Evolutionary conservation across 75 land plant species (phyloP), one percentile per base, ranked within the genome.

Genomic region (Ceratopteris richardii): DNA sequence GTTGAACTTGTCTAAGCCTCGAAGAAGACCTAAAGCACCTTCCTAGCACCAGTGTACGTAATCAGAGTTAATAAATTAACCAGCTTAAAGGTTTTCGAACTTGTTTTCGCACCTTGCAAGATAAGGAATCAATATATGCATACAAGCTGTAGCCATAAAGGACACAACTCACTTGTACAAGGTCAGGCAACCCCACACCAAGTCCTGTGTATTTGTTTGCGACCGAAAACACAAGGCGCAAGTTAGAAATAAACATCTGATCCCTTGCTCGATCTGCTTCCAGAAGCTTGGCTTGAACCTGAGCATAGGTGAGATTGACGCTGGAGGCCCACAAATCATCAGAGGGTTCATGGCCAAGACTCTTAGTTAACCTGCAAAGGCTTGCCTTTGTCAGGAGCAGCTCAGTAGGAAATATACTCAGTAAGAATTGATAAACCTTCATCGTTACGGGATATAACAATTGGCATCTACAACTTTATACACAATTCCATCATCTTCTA

Each of bases 1-100:
- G 66, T 94, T 96, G 66, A 89, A 94, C 61, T 89, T 94, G 72
- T 89, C 91, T 37, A 94, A 81, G 4, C 98, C 98, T 48, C 74
- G 79, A 28, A 83, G 44, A 23, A 94, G 72, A 40, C 96, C 96
- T 48, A 82, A 70, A 52, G 83, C 72, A 41, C 98, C 98, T 30
- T 86, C 98, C 98, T 94, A 63, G 31, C 48, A 51, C 37, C 53
- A 16, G 30, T 20, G 33, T 22, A 22, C n/a, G 31, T 25, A 7
- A 1, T 52, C 60, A 23, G 29, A 13, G 10, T 62, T 19, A 62
- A 20, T 24, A 1, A 20, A 22, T 23, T 18, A 24, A 22, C 12
- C n/a, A 21, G 12, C n/a, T 20, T n/a, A n/a, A n/a, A n/a, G n/a
- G n/a, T n/a, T n/a, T n/a, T n/a, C n/a, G n/a, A n/a, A n/a, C n/a